Percentiles rank a stretch among this genome's conserved stretches.
Evolutionary conservation across 306 rosid species (phyloP).

Genomic region (Castanea sativa): DNA sequence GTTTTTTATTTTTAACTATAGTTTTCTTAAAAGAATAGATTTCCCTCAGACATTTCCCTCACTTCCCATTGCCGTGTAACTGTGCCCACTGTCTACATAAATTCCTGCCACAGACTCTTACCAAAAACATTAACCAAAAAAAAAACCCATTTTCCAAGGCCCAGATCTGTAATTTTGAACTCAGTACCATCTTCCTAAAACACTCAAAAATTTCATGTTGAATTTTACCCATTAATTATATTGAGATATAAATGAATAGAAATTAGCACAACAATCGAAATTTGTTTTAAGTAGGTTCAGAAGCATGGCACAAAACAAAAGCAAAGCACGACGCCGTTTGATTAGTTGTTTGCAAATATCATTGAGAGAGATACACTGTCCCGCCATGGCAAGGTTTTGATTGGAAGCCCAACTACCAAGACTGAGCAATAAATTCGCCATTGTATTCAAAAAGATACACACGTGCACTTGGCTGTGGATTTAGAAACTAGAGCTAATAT

Average conservation of each 20-base stretch:
- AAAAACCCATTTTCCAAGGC: constrained; percentile 1
- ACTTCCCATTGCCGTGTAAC: no score
- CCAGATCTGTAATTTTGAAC: no score
- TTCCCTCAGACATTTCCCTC: no score
- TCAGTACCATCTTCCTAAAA: no score
- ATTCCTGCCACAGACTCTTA: no score
- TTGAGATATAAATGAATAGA: no score
- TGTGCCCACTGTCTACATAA: no score
- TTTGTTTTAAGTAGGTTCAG: no score
- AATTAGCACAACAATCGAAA: no score
- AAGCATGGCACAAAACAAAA: no score
- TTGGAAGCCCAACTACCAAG: constrained; percentile 36
- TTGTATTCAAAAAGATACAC: constrained; percentile 8
- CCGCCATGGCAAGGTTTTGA: constrained; percentile 16
- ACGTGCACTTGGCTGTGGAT: constrained; percentile 47
- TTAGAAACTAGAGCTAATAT: neutral
- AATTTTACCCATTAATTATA: no score
- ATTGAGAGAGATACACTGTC: constrained; percentile 17
- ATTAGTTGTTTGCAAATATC: neutral
- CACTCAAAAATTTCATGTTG: no score
- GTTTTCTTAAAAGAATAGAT: constrained; percentile 13
- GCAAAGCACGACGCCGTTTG: constrained; percentile 33
- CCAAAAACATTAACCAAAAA: neutral
- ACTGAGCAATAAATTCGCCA: neutral
- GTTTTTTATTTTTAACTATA: neutral